Evolutionary conservation across 352 stramenopile species (phyloP), one percentile per base, ranked within the genome.

Genomic region (Thalassiosira exigua): DNA sequence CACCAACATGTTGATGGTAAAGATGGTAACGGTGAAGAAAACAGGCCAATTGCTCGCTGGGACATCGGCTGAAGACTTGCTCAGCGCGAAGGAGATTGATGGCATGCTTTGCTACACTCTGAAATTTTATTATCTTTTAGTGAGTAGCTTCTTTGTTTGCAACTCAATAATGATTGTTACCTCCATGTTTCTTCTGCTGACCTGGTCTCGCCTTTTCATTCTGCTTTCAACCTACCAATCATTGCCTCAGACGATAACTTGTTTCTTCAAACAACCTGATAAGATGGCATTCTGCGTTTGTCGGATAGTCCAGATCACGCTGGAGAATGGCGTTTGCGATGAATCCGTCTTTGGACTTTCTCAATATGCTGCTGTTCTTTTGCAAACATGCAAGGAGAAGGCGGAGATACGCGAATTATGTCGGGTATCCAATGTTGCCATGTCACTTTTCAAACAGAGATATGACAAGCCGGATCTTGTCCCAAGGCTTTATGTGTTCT

Each of bases 271-370:
- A 17, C 39, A n/a, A 44, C 46, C 46, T 21, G 5, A 27, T 21
- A 29, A 11, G 17, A 11, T 27, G 17, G 46, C 7, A 56, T 56
- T 9, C 22, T 56, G 9, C 29, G 32, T 12, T 32, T 79, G 53
- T 44, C 65, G 39, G 57, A 74, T 73, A 30, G 32, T 69, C 19
- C 7, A 50, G 12, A 21, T 79, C 1, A 61, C 70, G 24, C 41
- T 79, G n/a, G 41, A 73, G 12, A 41, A 73, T 52, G 74, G 65
- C 7, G 21, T 82, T 0, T 82, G 48, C 19, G 19, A 64, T 44
- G 11, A 82, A 58, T 82, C 66, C n/a, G 46, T 73, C 11, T 44
- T 68, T 7, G 58, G 50, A 21, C 46, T 82, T 41, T 41, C 64
- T 17, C 17, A 58, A 9, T 77, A 69, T 50, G 33, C 65, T 60